Conservation (phyloP, 805 yeast species). For the Candida schatavii region DNA sequence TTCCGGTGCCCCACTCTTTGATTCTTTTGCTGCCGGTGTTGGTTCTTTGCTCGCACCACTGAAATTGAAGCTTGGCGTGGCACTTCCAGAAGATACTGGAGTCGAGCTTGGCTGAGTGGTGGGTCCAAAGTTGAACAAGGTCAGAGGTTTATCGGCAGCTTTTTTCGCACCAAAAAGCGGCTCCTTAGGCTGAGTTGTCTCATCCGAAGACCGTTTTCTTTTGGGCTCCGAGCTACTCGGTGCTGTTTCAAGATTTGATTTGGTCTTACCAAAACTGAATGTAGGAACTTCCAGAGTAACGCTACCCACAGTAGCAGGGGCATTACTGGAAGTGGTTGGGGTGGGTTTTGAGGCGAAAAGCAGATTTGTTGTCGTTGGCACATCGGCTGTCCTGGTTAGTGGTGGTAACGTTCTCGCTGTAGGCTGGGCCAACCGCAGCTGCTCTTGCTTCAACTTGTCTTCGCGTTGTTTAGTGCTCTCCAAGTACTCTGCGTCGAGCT, state of each 20-base stretch:
- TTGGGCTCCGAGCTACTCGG: neutral
- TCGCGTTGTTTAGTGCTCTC: neutral
- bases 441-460: neutral
- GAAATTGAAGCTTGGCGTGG: conserved; percentile 8
- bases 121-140: neutral
- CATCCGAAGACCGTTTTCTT: neutral
- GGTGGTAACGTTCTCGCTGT: neutral
- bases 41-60: neutral
- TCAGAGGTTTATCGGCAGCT: too few species aligned
- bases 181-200: too few species aligned
- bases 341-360: conserved; percentile 4
- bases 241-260: neutral
- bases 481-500: conserved; percentile 5
- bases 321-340: conserved; percentile 1
- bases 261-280: conserved; percentile 6
- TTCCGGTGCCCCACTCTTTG: too few species aligned
- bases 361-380: neutral
- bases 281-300: too few species aligned
- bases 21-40: too few species aligned
- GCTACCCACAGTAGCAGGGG: neutral
- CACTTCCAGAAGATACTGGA: neutral
- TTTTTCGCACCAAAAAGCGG: neutral
- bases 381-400: neutral
- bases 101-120: neutral
- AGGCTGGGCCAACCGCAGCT: too few species aligned